A percentile compares a stretch with the other conserved stretches of the same genome.
Evolutionary conservation across 495 filamentous ascomycete species (phyloP).

Genomic region (Penicillium argentinense): DNA sequence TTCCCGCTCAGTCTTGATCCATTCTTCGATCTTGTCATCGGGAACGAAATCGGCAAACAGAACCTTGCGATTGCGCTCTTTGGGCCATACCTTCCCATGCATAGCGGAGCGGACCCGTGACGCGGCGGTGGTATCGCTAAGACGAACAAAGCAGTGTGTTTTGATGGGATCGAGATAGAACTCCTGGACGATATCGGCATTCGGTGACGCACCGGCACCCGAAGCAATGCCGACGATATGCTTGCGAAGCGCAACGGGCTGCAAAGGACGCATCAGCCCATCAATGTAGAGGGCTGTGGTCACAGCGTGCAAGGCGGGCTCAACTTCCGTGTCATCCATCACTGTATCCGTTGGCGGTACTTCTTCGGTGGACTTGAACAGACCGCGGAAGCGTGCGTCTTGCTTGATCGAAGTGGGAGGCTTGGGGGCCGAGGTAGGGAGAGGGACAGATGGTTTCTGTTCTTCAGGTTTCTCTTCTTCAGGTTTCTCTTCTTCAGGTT

Average conservation of each 20-base stretch:
- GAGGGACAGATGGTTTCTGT: no score
- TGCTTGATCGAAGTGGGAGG: slow-evolving; percentile 22
- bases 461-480: no score
- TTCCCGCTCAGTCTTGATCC: slow-evolving; percentile 69
- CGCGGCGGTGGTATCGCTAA: slow-evolving; percentile 66
- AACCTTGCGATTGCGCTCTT: slow-evolving; percentile 78
- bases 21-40: slow-evolving; percentile 66
- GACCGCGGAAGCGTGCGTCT: slow-evolving; percentile 54
- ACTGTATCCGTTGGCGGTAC: slow-evolving; percentile 23
- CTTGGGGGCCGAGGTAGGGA: neutral
- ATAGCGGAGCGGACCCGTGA: slow-evolving; percentile 74
- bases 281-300: slow-evolving; percentile 88
- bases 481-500: slow-evolving; percentile 14
- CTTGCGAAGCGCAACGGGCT: slow-evolving; percentile 57
- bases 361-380: slow-evolving; percentile 42
- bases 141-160: slow-evolving; percentile 81
- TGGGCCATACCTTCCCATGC: slow-evolving; percentile 80
- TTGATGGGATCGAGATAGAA: slow-evolving; percentile 84
- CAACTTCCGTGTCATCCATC: slow-evolving; percentile 49
- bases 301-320: slow-evolving; percentile 75
- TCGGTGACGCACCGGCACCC: slow-evolving; percentile 47
- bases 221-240: slow-evolving; percentile 70
- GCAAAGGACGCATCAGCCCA: slow-evolving; percentile 86
- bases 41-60: slow-evolving; percentile 93
- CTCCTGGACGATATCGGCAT: slow-evolving; percentile 55